A percentile compares a stretch with the other conserved stretches of the same genome.
phyloP scores from a whole-genome alignment of 768 basidiomycete species.

The Lactifluus echinatus region DNA sequence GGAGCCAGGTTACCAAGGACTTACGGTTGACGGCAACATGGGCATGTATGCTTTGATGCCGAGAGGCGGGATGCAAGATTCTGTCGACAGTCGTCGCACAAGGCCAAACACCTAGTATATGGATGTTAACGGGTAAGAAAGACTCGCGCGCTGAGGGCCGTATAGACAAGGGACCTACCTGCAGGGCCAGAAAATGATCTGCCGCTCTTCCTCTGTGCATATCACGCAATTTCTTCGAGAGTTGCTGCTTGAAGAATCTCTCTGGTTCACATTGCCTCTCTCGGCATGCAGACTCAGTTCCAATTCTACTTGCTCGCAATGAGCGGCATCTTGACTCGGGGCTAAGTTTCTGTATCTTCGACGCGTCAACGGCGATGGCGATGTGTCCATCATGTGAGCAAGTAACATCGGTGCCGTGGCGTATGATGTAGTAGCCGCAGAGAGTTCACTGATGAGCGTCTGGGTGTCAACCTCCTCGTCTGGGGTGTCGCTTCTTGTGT shows the following conservation, averaged over 20 bases:
- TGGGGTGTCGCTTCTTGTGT: background rate
- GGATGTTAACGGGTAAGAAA: background rate
- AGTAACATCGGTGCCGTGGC: conserved; percentile 38
- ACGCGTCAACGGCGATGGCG: conserved; percentile 41
- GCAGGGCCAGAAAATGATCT: conserved; percentile 83
- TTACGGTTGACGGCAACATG: conserved; percentile 50
- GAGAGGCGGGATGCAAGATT: conserved; percentile 47
- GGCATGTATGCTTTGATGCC: conserved; percentile 54
- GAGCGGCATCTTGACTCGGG: conserved; percentile 10
- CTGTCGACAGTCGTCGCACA: conserved; percentile 60
- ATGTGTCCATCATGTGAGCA: conserved; percentile 42
- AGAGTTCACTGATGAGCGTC: conserved; percentile 50
- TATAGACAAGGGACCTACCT: conserved; percentile 36
- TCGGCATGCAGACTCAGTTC: conserved; percentile 27
- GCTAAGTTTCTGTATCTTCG: conserved; percentile 36
- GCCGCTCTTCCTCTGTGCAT: conserved; percentile 56
- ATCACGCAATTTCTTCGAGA: conserved; percentile 48
- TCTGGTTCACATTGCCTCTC: conserved; percentile 20
- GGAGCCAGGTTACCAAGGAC: conserved; percentile 5
- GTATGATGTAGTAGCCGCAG: conserved; percentile 28
- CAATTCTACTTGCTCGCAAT: conserved; percentile 24
- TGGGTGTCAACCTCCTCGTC: conserved; percentile 30
- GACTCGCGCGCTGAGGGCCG: background rate
- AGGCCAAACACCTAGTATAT: conserved; percentile 36
- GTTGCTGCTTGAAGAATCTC: conserved; percentile 18